phyloP scores from a whole-genome alignment of 306 rosid species.

The Lathyrus sativus region DNA sequence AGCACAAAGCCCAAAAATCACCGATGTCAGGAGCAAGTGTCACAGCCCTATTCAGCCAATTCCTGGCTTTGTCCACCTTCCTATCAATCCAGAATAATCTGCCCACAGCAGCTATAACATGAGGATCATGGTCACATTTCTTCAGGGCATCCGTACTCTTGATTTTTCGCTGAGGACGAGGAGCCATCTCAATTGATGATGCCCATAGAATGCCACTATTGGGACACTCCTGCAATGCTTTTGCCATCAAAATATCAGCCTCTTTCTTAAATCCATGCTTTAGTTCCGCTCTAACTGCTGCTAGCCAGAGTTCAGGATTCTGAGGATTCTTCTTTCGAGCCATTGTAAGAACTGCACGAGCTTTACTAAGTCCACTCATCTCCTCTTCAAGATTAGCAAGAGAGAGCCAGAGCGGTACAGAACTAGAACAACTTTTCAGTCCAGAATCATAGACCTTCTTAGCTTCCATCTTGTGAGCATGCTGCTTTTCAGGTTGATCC shows the following conservation, averaged over 20 bases:
- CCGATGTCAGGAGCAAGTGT: conserved; percentile 92
- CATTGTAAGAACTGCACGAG: conserved; percentile 89
- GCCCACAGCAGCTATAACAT: conserved; percentile 83
- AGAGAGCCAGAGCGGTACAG: conserved; percentile 80
- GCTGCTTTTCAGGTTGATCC: conserved; percentile 56
- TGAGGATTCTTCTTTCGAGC: conserved; percentile 88
- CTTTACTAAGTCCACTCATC: conserved; percentile 82
- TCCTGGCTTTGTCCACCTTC: conserved; percentile 91
- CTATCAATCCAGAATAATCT: conserved; percentile 87
- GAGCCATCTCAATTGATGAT: conserved; percentile 89
- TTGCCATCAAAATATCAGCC: conserved; percentile 90
- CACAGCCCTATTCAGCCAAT: conserved; percentile 86
- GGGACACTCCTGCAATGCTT: conserved; percentile 87
- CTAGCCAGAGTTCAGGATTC: conserved; percentile 90
- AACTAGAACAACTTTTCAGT: conserved; percentile 67
- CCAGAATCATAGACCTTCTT: conserved; percentile 80
- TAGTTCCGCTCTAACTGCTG: conserved; percentile 82
- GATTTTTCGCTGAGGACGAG: conserved; percentile 86
- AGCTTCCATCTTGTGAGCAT: conserved; percentile 65
- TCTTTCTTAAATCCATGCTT: conserved; percentile 84
- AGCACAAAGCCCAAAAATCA: conserved; percentile 85
- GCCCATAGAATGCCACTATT: conserved; percentile 91
- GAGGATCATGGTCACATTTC: conserved; percentile 92
- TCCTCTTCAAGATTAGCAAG: conserved; percentile 88
- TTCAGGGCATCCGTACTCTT: conserved; percentile 89